Base-by-base conservation (phyloP, 768 basidiomycete genomes). In the Auricularia cornea region DNA sequence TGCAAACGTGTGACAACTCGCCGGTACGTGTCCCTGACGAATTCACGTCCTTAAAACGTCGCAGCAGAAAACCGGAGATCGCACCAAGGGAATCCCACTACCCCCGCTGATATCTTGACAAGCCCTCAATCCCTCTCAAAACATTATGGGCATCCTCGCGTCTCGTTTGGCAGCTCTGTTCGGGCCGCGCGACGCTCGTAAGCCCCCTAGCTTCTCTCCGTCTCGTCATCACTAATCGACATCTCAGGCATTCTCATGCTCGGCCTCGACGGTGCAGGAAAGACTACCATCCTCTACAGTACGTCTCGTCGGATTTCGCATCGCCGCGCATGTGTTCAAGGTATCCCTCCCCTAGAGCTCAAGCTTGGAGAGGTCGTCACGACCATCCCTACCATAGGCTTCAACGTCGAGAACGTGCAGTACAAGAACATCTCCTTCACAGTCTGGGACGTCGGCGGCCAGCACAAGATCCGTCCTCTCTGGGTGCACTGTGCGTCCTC, bases 401-500 rank as follows among this genome's bases (percentile, higher is more conserved):
- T 87, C 77, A 86, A 84, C 71, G 78, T 87, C 67, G 86, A 88
- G 75, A 81, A 80, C 5, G 77, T 87, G 51, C 78, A 79, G 68
- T 82, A 81, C 73, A 80, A 81, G 75, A 76, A 77, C 71, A 71
- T 79, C 76, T 80, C 76, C 48, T 80, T 85, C 71, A 80, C 77
- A 16, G 81, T 82, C 2, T 88, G 84, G 87, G 86, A 88, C 72
- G 75, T 85, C 63, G 87, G 87, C 68, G 84, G 84, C 29, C 84
- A 84, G 68, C 78, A 76, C 68, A 80, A 79, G 66, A 76, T 80
- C 60, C 67, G 76, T 29, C 76, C 77, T 32, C 74, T 83, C 60
- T 79, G 77, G 78, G 73, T 76, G 66, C 81, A 81, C 83, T 99
- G 97, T 97, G 72, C 73, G 94, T 86, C 62, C 23, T 12, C 56